A percentile compares a stretch with the other conserved stretches of the same genome.
phyloP scores from a whole-genome alignment of 2,329 filamentous ascomycete species.

The Penicillium vulpinum region DNA sequence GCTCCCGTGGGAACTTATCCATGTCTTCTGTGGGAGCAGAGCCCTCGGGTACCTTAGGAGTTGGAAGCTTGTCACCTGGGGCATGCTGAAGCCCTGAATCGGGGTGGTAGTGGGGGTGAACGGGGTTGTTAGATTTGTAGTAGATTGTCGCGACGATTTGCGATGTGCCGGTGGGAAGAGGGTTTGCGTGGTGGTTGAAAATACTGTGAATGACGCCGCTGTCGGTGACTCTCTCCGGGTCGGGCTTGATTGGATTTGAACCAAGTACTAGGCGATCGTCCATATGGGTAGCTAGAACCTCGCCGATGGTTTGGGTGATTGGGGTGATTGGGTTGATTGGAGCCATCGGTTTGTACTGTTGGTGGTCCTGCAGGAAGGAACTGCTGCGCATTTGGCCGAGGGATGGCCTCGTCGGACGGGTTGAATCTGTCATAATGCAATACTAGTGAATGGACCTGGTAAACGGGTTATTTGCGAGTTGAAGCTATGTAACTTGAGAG shows the following conservation, averaged over 20 bases:
- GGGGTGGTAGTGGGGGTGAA: slow-evolving; percentile 50
- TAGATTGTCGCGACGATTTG: slow-evolving; percentile 51
- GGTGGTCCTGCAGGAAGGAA: slow-evolving; percentile 51
- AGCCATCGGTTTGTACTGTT: slow-evolving; percentile 47
- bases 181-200: slow-evolving; percentile 44
- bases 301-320: slow-evolving; percentile 37
- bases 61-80: slow-evolving; percentile 41
- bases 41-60: slow-evolving; percentile 45
- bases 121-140: slow-evolving; percentile 47
- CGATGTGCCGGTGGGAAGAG: slow-evolving; percentile 41
- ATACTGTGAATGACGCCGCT: slow-evolving; percentile 50
- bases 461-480: not conserved
- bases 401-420: slow-evolving; percentile 41
- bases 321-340: slow-evolving; percentile 35
- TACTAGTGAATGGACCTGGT: not conserved
- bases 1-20: slow-evolving; percentile 55
- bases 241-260: slow-evolving; percentile 40
- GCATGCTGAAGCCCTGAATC: slow-evolving; percentile 43
- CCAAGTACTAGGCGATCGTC: slow-evolving; percentile 34
- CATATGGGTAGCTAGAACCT: slow-evolving; percentile 36
- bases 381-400: slow-evolving; percentile 47
- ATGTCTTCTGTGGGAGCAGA: slow-evolving; percentile 54
- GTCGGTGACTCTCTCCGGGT: slow-evolving; percentile 45
- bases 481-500: not conserved
- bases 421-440: slow-evolving; percentile 31